A percentile compares a stretch with the other conserved stretches of the same genome.
These are phyloP conservation scores for Didymella exigua DNA, from an alignment of 2,329 filamentous ascomycete species.

Conservation along the genomic window DNA sequence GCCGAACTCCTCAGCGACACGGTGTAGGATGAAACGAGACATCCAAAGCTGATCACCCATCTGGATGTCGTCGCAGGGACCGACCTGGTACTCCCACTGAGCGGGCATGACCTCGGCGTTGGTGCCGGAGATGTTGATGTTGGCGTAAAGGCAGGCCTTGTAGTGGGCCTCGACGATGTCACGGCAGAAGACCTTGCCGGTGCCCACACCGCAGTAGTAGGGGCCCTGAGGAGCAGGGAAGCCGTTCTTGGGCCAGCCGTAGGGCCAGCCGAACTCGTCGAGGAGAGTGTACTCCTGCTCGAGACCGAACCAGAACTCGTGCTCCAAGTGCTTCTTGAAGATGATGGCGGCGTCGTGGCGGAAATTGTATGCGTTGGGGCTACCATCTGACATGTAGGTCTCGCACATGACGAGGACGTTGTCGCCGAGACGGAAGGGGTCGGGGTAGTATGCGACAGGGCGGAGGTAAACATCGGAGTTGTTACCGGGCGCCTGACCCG, in stretches of 20 bases:
- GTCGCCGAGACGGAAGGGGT: slow-evolving; percentile 86
- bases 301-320: slow-evolving; percentile 95
- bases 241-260: slow-evolving; percentile 86
- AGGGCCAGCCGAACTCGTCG: slow-evolving; percentile 83
- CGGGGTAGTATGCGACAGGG: slow-evolving; percentile 85
- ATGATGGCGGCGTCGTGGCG: slow-evolving; percentile 88
- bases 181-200: slow-evolving; percentile 95
- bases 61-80: slow-evolving; percentile 82
- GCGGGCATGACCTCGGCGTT: slow-evolving; percentile 99
- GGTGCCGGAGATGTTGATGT: slow-evolving; percentile 94
- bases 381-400: slow-evolving; percentile 92
- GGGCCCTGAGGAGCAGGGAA: slow-evolving; percentile 92
- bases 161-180: slow-evolving; percentile 97
- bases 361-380: slow-evolving; percentile 98
- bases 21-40: slow-evolving; percentile 84
- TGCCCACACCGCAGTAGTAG: slow-evolving; percentile 98
- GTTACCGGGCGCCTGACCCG: slow-evolving; percentile 87
- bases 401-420: slow-evolving; percentile 95
- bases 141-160: slow-evolving; percentile 86
- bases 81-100: slow-evolving; percentile 98
- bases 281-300: slow-evolving; percentile 98
- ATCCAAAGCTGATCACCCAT: slow-evolving; percentile 98
- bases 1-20: slow-evolving; percentile 94
- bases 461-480: slow-evolving; percentile 98
- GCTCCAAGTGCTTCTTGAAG: slow-evolving; percentile 82